Evolutionary conservation across 805 yeast genomes (phyloP).

Genomic region (Candida anglica): DNA sequence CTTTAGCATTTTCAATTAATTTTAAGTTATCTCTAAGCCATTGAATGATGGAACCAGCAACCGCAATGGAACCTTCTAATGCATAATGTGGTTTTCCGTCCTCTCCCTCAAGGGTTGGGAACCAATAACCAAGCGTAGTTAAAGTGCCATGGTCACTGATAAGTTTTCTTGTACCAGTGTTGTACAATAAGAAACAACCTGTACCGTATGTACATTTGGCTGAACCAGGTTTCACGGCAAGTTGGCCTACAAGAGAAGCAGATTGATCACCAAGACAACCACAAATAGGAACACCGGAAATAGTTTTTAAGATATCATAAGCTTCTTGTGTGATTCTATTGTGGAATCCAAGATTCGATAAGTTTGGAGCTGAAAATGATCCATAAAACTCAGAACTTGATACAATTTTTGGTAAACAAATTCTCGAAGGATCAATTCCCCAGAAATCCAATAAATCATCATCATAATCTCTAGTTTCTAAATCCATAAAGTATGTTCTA

Average conservation of each 20-base stretch:
- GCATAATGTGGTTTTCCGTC: constrained; percentile 72
- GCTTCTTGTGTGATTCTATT: constrained; percentile 51
- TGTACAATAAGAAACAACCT: constrained; percentile 86
- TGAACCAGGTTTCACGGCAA: constrained; percentile 77
- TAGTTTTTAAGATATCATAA: constrained; percentile 41
- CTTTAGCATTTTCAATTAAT: constrained; percentile 74
- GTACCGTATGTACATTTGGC: constrained; percentile 97
- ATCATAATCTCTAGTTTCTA: constrained; percentile 73
- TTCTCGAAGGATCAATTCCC: constrained; percentile 66
- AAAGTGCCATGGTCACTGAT: constrained; percentile 76
- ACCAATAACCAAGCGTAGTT: constrained; percentile 89
- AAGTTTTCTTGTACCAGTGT: constrained; percentile 73
- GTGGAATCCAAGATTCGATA: constrained; percentile 48
- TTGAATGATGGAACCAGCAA: constrained; percentile 90
- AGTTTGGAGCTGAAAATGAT: constrained; percentile 57
- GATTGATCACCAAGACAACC: constrained; percentile 95
- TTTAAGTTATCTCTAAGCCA: constrained; percentile 92
- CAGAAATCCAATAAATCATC: constrained; percentile 71
- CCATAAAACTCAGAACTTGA: constrained; percentile 81
- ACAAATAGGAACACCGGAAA: constrained; percentile 67
- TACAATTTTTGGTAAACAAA: constrained; percentile 70
- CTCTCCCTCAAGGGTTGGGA: constrained; percentile 56
- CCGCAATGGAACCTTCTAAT: constrained; percentile 93
- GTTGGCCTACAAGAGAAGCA: constrained; percentile 89
- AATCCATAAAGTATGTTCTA: constrained; percentile 85